phyloP scores from a whole-genome alignment of 768 basidiomycete species.

The Lentinula boryana region DNA sequence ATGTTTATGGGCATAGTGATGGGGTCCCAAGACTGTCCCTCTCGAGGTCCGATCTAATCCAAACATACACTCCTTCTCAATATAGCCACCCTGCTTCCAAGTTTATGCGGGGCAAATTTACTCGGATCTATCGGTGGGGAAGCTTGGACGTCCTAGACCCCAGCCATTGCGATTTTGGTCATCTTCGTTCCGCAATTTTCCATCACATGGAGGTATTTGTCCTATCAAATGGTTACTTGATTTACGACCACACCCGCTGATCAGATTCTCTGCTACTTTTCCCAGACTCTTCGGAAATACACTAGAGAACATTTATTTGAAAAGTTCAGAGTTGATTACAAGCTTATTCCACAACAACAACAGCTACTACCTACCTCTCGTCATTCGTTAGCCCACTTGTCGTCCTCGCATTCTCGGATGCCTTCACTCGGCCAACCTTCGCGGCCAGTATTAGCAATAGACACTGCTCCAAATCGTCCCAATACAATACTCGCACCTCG shows the following conservation, averaged over 20 bases:
- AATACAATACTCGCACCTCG: conserved; percentile 39
- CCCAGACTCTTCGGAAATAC: conserved; percentile 78
- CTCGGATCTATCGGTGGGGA: conserved; percentile 80
- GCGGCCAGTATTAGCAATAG: conserved; percentile 56
- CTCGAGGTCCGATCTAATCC: conserved; percentile 66
- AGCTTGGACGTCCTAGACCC: conserved; percentile 74
- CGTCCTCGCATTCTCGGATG: conserved; percentile 32
- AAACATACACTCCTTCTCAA: conserved; percentile 66
- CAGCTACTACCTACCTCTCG: conserved; percentile 42
- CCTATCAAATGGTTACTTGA: conserved; percentile 10
- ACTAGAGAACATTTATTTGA: conserved; percentile 79
- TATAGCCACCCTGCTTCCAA: conserved; percentile 33
- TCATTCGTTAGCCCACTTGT: conserved; percentile 37
- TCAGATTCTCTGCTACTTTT: conserved; percentile 8
- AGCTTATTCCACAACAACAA: conserved; percentile 16
- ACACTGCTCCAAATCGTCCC: conserved; percentile 47
- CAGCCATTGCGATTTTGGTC: conserved; percentile 74
- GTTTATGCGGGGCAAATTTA: conserved; percentile 56
- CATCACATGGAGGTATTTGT: conserved; percentile 80
- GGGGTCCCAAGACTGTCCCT: conserved; percentile 54
- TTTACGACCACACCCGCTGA: neutral
- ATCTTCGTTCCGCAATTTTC: conserved; percentile 74
- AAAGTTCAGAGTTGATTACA: conserved; percentile 62
- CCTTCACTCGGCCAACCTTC: conserved; percentile 38
- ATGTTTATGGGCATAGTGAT: conserved; percentile 80